Base-by-base conservation (phyloP, 306 rosid species). In the Ceratonia siliqua region DNA sequence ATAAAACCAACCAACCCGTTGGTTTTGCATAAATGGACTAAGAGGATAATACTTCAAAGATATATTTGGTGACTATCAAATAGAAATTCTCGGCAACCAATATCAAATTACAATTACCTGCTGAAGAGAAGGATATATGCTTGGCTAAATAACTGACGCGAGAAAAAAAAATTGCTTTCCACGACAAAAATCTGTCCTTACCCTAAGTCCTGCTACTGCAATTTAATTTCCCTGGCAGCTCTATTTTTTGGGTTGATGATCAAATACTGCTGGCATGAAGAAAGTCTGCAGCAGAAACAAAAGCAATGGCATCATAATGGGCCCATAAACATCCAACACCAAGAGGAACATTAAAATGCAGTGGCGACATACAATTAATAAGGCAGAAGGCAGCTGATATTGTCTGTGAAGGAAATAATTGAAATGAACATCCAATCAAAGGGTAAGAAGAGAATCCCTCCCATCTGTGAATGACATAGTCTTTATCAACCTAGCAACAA, bases 401-500 rank as follows among this genome's bases (percentile, higher is more conserved):
- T 56, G 69, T 65, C 39, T 24, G 41, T 7, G 8, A 55, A 62
- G 66, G 13, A 45, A 63, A 43, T 3, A 68, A 55, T 65, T 58
- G 36, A 62, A 35, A 74, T 30, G 77, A 73, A 62, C 71, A 82
- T 46, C 66, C 77, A 73, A 68, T 49, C 81, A 63, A 20, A 36
- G 52, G 71, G 75, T 42, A 76, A 30, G 27, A 36, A 50, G 33
- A 64, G 33, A 79, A 75, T 75, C 84, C 46, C 48, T 35, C 46
- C 70, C 72, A 43, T 58, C 76, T 64, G 76, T 45, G 78, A 72
- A 49, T 74, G 79, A 48, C 78, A 78, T 36, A 22, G 57, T 70
- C 73, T 75, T 72, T 79, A 62, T 85, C 78, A 57, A 63, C 89
- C 93, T 83, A 62, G 70, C 83, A 90, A 79, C 84, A 62, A 18